A percentile compares a stretch with the other conserved stretches of the same genome.
Conservation (phyloP, 371 early-diverging fungal species). For the Apophysomyces variabilis region DNA sequence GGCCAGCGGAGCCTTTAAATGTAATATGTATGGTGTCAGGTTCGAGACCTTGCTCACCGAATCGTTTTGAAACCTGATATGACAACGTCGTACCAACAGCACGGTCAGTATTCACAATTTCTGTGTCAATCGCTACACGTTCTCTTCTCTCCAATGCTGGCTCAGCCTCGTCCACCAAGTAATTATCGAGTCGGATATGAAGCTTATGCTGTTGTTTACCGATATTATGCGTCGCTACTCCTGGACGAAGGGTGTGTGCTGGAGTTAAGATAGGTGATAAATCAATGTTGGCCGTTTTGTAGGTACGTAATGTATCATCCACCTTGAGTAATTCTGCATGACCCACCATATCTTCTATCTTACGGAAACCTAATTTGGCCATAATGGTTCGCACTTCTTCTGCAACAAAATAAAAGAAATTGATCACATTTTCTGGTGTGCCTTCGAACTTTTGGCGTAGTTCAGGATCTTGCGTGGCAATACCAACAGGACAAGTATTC, state of each 20-base stretch:
- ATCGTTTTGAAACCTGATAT: constrained; percentile 78
- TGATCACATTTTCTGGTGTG: constrained; percentile 91
- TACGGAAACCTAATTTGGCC: constrained; percentile 91
- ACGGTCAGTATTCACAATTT: constrained; percentile 91
- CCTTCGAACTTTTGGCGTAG: constrained; percentile 92
- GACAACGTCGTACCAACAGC: constrained; percentile 88
- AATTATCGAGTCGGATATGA: constrained; percentile 40
- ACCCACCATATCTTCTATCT: constrained; percentile 94
- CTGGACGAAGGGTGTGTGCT: constrained; percentile 82
- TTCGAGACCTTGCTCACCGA: constrained; percentile 84
- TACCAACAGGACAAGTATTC: constrained; percentile 95
- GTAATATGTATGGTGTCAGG: constrained; percentile 81
- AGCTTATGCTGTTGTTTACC: constrained; percentile 85
- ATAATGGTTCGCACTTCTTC: constrained; percentile 90
- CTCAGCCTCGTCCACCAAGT: constrained; percentile 77
- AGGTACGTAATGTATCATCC: constrained; percentile 66
- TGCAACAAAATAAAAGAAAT: constrained; percentile 95
- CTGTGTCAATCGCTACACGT: constrained; percentile 63
- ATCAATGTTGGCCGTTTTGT: constrained; percentile 85
- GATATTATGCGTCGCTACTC: constrained; percentile 79
- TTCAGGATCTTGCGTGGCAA: constrained; percentile 94
- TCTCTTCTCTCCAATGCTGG: constrained; percentile 64
- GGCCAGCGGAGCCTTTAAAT: constrained; percentile 90
- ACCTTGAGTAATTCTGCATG: constrained; percentile 80
- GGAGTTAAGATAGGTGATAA: constrained; percentile 85